Conservation (phyloP, 768 basidiomycete species). For the Podaxis sp. region DNA sequence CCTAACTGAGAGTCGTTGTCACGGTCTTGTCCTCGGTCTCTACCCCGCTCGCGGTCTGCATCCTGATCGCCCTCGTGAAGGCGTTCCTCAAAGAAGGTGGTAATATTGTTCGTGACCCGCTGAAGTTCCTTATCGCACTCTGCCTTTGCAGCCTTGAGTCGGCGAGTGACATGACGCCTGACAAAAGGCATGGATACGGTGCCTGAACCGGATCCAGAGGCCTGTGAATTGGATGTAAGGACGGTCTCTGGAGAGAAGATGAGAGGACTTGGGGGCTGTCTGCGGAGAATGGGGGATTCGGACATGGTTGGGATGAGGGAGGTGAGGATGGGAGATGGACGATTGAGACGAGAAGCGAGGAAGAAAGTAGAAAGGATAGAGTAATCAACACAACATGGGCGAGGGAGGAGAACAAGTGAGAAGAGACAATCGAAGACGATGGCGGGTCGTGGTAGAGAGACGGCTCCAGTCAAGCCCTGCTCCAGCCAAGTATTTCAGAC, state of each 20-base stretch:
- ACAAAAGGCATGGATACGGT: slow-evolving; percentile 93
- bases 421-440: slow-evolving; percentile 1
- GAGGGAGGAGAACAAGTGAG: slow-evolving; percentile 25
- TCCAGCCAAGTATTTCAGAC: slow-evolving; percentile 2
- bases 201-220: slow-evolving; percentile 57
- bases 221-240: slow-evolving; percentile 48
- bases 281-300: slow-evolving; percentile 48
- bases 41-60: slow-evolving; percentile 54
- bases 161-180: slow-evolving; percentile 87
- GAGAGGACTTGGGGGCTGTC: slow-evolving; percentile 77
- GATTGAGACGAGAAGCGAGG: slow-evolving; percentile 23
- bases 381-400: slow-evolving; percentile 31
- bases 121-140: slow-evolving; percentile 96
- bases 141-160: slow-evolving; percentile 91
- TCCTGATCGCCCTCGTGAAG: slow-evolving; percentile 78
- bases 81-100: slow-evolving; percentile 90
- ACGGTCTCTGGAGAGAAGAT: slow-evolving; percentile 72
- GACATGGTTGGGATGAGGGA: slow-evolving; percentile 38
- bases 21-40: slow-evolving; percentile 51
- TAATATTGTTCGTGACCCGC: slow-evolving; percentile 92
- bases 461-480: neutral
- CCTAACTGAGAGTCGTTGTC: slow-evolving; percentile 60
- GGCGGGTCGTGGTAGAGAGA: slow-evolving; percentile 5
- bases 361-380: slow-evolving; percentile 22
- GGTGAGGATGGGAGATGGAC: slow-evolving; percentile 18